Evolutionary conservation across 257 asterid genomes (phyloP), one percentile per base, ranked within the genome.

Genomic region (Scutellaria barbata): DNA sequence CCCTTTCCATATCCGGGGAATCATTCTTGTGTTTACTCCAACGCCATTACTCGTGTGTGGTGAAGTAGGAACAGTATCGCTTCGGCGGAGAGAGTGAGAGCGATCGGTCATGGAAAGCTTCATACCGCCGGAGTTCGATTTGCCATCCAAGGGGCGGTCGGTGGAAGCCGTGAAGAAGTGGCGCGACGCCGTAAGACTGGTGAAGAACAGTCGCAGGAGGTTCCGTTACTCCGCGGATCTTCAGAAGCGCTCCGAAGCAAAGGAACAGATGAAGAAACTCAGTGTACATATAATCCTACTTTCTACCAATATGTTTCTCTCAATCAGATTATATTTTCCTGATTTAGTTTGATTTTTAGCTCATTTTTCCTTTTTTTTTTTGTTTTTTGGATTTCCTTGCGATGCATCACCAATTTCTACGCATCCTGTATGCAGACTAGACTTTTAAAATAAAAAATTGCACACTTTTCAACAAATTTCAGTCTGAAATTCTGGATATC

Each of bases 201-300:
- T 90, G 62, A 80, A 67, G 76, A 92, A 92, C 75, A 86, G 86
- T 20, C 88, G 96, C 51, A 85, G 98, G 4, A 80, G 97, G 37
- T 92, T 90, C 63, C 88, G 98, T 0, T 92, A 90, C 74, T 76
- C 87, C 59, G 89, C 97, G 40, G 90, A 83, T 74, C 85, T 92
- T 9, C 89, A 83, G 64, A 90, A 90, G 76, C 89, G 97, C 5
- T 69, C 81, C 0, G 89, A 84, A 73, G 96, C 93, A 5, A 81
- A 63, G 86, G 95, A 84, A 10, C 87, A 78, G 54, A 79, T 84
- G 74, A 81, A 79, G 8, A 84, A 70, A 78, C 82, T 89, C 77
- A 77, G 94, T 69, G 98, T 92, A 85, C 37, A 95, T 79, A 3
- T 14, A 41, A 1, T 57, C 9, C 39, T 30, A n/a, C 1, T 13